These are phyloP conservation scores for Auriscalpium microsporum DNA, from an alignment of 768 basidiomycete genomes.

Conservation along the genomic window DNA sequence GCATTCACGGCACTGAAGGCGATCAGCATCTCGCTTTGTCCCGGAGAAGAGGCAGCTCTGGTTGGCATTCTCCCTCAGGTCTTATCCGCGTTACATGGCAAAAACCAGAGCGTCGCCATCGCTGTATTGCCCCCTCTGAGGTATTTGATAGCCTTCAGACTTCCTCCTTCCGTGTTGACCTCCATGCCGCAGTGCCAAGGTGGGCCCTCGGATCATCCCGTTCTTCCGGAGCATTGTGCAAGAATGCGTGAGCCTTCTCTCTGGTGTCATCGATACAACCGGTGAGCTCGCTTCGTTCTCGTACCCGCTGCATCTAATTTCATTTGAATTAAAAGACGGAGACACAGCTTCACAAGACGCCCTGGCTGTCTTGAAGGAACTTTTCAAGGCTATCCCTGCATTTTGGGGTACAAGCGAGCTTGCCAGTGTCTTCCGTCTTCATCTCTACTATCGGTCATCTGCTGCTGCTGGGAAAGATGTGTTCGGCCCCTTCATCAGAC, in stretches of 20 bases:
- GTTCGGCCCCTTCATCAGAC: conserved; percentile 46
- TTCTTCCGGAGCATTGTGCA: conserved; percentile 66
- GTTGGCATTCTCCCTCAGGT: conserved; percentile 51
- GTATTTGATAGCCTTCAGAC: conserved; percentile 29
- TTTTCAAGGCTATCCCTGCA: conserved; percentile 68
- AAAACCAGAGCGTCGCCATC: conserved; percentile 36
- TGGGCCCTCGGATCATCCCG: conserved; percentile 87
- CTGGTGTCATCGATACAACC: conserved; percentile 25
- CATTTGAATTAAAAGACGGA: no score
- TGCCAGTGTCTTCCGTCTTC: conserved; percentile 44
- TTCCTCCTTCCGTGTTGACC: conserved; percentile 7
- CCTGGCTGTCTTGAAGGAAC: conserved; percentile 49
- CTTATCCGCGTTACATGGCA: conserved; percentile 39
- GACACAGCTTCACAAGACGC: conserved; percentile 18
- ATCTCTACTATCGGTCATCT: conserved; percentile 36
- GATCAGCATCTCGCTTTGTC: conserved; percentile 46
- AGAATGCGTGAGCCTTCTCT: conserved; percentile 43
- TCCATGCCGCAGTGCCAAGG: conserved; percentile 41
- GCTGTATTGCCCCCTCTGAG: conserved; percentile 50
- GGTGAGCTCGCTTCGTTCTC: no score
- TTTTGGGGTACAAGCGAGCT: conserved; percentile 70
- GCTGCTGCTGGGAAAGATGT: conserved; percentile 19
- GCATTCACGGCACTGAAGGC: conserved; percentile 55
- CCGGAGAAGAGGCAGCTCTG: conserved; percentile 62
- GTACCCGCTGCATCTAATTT: no score